phyloP scores from a whole-genome alignment of 2,329 filamentous ascomycete genomes.

The Magnaporthiopsis rhizophila region DNA sequence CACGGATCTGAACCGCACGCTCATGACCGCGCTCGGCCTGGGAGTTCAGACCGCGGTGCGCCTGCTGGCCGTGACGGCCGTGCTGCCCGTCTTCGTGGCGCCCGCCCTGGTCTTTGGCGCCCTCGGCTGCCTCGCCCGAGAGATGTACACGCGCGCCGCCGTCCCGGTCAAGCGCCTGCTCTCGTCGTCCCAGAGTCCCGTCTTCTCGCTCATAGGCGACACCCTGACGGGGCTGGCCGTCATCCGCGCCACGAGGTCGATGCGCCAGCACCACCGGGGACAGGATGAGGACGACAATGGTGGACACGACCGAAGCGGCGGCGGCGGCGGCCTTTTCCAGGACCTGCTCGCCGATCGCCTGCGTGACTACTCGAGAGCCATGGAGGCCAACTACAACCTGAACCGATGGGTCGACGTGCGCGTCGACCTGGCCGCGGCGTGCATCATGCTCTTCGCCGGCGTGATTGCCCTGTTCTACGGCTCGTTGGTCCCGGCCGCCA shows the following conservation, averaged over 20 bases:
- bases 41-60: slow-evolving; percentile 15
- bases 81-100: slow-evolving; percentile 35
- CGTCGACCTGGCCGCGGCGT: slow-evolving; percentile 74
- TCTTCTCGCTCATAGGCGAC: slow-evolving; percentile 46
- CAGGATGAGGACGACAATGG: not conserved
- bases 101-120: slow-evolving; percentile 30
- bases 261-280: slow-evolving; percentile 15
- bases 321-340: slow-evolving; percentile 18
- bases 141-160: slow-evolving; percentile 36
- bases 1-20: slow-evolving; percentile 65
- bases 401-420: slow-evolving; percentile 90
- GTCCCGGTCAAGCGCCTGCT: slow-evolving; percentile 32
- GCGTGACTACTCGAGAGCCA: slow-evolving; percentile 20
- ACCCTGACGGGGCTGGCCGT: slow-evolving; percentile 22
- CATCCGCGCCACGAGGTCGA: slow-evolving; percentile 51
- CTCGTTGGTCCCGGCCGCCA: slow-evolving; percentile 51
- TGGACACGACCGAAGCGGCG: not conserved
- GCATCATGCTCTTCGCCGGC: slow-evolving; percentile 83
- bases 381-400: slow-evolving; percentile 43
- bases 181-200: slow-evolving; percentile 37
- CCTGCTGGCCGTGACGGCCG: slow-evolving; percentile 30
- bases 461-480: slow-evolving; percentile 74
- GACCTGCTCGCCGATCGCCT: slow-evolving; percentile 21
- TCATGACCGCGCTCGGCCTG: slow-evolving; percentile 11
- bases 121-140: slow-evolving; percentile 30